These are phyloP conservation scores for Alternaria consortialis DNA, from an alignment of 2,329 filamentous ascomycete genomes.

Conservation along the genomic window DNA sequence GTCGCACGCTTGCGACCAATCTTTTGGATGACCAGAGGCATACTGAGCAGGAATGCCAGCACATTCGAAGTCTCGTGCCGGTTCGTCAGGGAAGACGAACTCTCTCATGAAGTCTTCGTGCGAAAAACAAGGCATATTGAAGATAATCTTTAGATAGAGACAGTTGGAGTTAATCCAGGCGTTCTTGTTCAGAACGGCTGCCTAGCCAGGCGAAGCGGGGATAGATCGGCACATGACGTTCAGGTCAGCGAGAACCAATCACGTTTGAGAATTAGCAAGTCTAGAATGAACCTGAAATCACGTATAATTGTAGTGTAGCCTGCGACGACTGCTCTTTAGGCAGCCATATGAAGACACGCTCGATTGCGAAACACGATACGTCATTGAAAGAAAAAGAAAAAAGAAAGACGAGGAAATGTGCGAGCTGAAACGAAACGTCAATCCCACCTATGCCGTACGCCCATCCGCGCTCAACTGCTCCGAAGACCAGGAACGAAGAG, in stretches of 20 bases:
- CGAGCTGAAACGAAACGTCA: slow-evolving; percentile 48
- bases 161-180: neutral
- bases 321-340: neutral
- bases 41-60: slow-evolving; percentile 22
- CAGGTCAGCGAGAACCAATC: neutral
- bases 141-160: neutral
- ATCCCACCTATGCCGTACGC: slow-evolving; percentile 35
- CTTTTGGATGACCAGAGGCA: slow-evolving; percentile 26
- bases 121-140: slow-evolving; percentile 12
- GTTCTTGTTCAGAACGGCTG: slow-evolving; percentile 14
- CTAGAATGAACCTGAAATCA: neutral
- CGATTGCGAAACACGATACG: neutral
- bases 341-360: neutral
- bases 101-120: slow-evolving; percentile 20
- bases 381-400: neutral
- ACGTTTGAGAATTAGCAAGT: neutral
- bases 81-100: slow-evolving; percentile 24
- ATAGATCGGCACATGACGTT: slow-evolving; percentile 21
- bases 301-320: neutral
- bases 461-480: slow-evolving; percentile 36
- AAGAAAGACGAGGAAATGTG: slow-evolving; percentile 25
- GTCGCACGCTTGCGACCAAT: slow-evolving; percentile 22
- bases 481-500: slow-evolving; percentile 28
- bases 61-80: slow-evolving; percentile 25
- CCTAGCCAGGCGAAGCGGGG: slow-evolving; percentile 12